phyloP scores from a whole-genome alignment of 164 flowering plant genomes.

The Brasenia schreberi region DNA sequence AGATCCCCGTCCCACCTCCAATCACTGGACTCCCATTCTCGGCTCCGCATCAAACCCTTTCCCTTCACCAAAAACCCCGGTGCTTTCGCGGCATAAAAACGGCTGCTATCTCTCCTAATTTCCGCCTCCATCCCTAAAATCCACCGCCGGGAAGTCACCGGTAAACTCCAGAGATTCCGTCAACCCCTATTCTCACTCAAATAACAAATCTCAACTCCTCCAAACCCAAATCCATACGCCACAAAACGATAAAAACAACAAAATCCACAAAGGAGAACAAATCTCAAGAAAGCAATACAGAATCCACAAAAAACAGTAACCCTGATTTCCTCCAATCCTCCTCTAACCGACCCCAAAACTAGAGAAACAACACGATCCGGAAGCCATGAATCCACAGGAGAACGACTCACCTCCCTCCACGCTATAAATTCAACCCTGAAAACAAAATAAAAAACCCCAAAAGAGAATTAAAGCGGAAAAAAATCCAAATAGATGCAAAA shows the following conservation, averaged over 20 bases:
- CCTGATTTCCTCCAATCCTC: neutral
- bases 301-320: neutral
- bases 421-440: neutral
- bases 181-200: neutral
- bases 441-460: no score
- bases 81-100: slow-evolving; percentile 23
- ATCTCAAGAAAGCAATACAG: neutral
- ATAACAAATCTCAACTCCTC: neutral
- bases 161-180: neutral
- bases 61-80: slow-evolving; percentile 15
- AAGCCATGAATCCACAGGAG: neutral
- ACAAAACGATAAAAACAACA: no score
- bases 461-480: no score
- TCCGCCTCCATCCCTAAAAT: slow-evolving; percentile 39
- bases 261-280: no score
- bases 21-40: slow-evolving; percentile 78
- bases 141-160: neutral
- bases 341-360: neutral
- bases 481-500: neutral
- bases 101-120: slow-evolving; percentile 30
- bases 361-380: neutral
- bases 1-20: slow-evolving; percentile 97
- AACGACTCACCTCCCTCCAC: neutral
- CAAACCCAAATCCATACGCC: neutral
- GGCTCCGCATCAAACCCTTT: slow-evolving; percentile 28